Percentiles rank a stretch among this genome's conserved stretches.
phyloP scores from a whole-genome alignment of 2,329 filamentous ascomycete genomes.

The Nemania serpens region DNA sequence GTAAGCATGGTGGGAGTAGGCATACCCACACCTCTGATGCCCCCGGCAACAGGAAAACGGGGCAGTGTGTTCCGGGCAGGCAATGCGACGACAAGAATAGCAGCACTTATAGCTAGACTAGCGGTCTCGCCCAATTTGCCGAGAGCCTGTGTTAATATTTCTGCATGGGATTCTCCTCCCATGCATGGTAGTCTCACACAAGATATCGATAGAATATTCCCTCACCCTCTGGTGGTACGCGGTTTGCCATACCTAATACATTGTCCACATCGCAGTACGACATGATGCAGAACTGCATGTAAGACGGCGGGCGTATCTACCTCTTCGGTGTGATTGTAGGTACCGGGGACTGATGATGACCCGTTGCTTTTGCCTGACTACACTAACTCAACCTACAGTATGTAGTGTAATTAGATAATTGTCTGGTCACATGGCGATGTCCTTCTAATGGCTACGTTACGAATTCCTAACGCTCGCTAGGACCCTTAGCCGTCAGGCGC shows the following conservation, averaged over 20 bases:
- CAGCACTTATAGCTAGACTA: background rate
- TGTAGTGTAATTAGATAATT: background rate
- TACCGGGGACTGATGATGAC: background rate
- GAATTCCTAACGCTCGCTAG: no score
- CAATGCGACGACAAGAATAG: constrained; percentile 26
- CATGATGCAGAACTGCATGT: no score
- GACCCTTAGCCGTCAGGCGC: background rate
- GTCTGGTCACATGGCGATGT: background rate
- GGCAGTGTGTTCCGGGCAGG: constrained; percentile 18
- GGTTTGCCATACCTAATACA: no score
- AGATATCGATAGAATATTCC: background rate
- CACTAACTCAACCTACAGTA: no score
- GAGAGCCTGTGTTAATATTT: background rate
- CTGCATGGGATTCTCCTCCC: background rate
- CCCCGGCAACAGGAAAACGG: constrained; percentile 18
- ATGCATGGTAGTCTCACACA: constrained; percentile 7
- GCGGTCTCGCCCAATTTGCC: constrained; percentile 3
- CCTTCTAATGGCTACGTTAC: no score
- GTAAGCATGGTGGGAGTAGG: background rate
- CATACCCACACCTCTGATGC: constrained; percentile 3
- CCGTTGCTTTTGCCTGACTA: background rate
- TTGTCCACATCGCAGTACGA: no score
- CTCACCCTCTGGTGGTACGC: background rate
- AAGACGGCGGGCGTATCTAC: no score
- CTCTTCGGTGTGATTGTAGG: background rate